Base-by-base conservation (phyloP, 2,329 filamentous ascomycete species). In the Colletotrichum trifolii region DNA sequence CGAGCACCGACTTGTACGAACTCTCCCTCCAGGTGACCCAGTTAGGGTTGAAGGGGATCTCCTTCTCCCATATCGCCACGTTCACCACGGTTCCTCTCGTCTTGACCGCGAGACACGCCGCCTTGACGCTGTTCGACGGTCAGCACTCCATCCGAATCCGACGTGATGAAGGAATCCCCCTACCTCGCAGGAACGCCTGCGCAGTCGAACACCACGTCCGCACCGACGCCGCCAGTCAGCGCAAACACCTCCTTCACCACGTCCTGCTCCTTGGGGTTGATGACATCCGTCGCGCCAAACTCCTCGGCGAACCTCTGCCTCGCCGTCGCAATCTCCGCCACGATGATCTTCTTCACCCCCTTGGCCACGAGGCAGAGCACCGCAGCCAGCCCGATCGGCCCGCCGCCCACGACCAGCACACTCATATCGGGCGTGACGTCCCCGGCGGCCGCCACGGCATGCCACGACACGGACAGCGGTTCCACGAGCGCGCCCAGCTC, bases 401-500 rank as follows among this genome's bases (percentile, higher is more conserved):
- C 88, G 0, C 85, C 87, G 6, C 88, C 88, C 3, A 89, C 74
- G 7, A 91, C 80, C 17, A 90, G 70, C 2, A 83, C 83, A 1
- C 78, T 79, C 12, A 84, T 79, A 1, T 80, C 81, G 3, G 75
- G 64, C 11, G 79, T 79, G 40, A 70, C 63, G 17, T 62, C 54
- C 6, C 66, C 66, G 9, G 68, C 69, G 35, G 25, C 25, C 25
- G 68, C 55, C n/a, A 74, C 82, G 0, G 87, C 87, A 69, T 91
- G 88, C 87, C 87, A 90, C 8, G 85, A 87, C 0, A 91, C 87
- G 0, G 86, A 79, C 2, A 91, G 76, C 0, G 89, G 88, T 68
- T 91, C 88, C 7, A 90, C 83, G 3, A 91, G 77, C 0, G 88
- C 87, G 57, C 76, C 85, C 13, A 86, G 76, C 46, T 87, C 82